Evolutionary conservation across 345 rosid genomes (phyloP).

Genomic region (Laguncularia racemosa): DNA sequence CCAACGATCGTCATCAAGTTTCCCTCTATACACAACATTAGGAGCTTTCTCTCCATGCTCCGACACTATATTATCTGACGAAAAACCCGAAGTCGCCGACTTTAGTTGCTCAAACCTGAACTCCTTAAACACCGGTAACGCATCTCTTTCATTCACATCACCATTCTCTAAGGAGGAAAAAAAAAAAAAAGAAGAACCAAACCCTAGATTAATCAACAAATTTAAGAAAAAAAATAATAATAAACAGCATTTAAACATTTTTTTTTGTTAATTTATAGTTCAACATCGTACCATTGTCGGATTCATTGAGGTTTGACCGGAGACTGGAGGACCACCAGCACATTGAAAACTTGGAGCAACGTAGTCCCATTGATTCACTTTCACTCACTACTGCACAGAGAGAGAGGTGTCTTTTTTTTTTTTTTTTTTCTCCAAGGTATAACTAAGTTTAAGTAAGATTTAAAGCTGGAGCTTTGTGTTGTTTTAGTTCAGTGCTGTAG

Average conservation of each 20-base stretch:
- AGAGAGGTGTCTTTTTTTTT: too few species aligned
- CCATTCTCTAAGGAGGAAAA: slow-evolving; percentile 22
- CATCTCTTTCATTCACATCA: slow-evolving; percentile 5
- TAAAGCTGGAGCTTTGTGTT: too few species aligned
- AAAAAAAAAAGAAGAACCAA: not conserved
- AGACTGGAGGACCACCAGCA: slow-evolving; percentile 82
- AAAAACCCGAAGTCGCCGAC: slow-evolving; percentile 30
- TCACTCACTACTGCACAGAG: not conserved
- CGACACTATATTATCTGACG: slow-evolving; percentile 30
- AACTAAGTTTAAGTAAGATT: too few species aligned
- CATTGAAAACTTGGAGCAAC: slow-evolving; percentile 82
- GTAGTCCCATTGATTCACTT: slow-evolving; percentile 57
- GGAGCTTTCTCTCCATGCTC: slow-evolving; percentile 40
- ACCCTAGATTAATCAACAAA: too few species aligned
- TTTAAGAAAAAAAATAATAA: too few species aligned
- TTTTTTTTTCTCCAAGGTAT: too few species aligned
- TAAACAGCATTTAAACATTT: too few species aligned
- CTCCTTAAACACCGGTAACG: slow-evolving; percentile 32
- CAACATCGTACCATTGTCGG: slow-evolving; percentile 60
- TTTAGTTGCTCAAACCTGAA: slow-evolving; percentile 30
- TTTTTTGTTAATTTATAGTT: not conserved
- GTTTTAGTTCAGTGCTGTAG: too few species aligned
- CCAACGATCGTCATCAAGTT: slow-evolving; percentile 26
- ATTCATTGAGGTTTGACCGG: slow-evolving; percentile 48
- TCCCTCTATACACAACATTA: slow-evolving; percentile 36